Conservation (phyloP, 305 asterid genomes). For the Stenogyne calaminthoides region DNA sequence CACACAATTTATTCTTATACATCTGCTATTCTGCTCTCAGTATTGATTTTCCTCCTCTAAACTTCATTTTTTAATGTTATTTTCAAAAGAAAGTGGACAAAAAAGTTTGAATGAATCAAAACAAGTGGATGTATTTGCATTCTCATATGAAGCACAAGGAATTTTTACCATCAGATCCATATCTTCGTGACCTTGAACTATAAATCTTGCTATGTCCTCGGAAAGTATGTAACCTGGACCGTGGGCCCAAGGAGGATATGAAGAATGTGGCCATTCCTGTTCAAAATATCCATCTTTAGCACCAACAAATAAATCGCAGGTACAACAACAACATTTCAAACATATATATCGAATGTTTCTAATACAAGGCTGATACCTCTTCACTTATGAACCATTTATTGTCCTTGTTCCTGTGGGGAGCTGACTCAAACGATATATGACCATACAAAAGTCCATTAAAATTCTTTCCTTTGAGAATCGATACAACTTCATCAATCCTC, state of each 20-base stretch:
- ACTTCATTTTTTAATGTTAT: too few species aligned
- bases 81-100: neutral
- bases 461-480: constrained; percentile 64
- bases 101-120: neutral
- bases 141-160: neutral
- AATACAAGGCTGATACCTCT: constrained; percentile 46
- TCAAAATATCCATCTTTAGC: constrained; percentile 22
- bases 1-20: too few species aligned
- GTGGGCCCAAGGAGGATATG: constrained; percentile 96
- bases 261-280: constrained; percentile 86
- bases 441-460: constrained; percentile 65
- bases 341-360: neutral
- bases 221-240: constrained; percentile 95
- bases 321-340: neutral
- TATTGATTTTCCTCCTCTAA: too few species aligned
- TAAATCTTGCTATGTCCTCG: constrained; percentile 74
- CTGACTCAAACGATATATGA: constrained; percentile 69
- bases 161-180: constrained; percentile 66
- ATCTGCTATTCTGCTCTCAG: too few species aligned
- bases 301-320: neutral
- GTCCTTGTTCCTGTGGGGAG: constrained; percentile 82
- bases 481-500: constrained; percentile 76
- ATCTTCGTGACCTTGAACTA: constrained; percentile 69
- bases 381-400: constrained; percentile 91
- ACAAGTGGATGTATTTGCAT: neutral